Evolutionary conservation across 2,329 filamentous ascomycete genomes (phyloP).

Genomic region (Aspergillus caelatus): DNA sequence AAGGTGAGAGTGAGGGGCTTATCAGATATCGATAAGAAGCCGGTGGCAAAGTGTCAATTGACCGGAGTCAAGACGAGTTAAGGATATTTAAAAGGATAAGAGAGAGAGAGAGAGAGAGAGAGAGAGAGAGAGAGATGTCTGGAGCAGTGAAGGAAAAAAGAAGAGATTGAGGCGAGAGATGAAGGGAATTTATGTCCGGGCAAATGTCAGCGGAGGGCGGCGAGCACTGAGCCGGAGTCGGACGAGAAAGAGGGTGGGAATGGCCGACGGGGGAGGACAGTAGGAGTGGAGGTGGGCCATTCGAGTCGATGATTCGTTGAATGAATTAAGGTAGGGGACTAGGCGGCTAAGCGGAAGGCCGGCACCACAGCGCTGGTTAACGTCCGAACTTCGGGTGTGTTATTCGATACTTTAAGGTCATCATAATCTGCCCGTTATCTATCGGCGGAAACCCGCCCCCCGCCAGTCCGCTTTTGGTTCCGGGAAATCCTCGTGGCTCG

Average conservation of each 20-base stretch:
- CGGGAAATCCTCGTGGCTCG: conserved; percentile 18
- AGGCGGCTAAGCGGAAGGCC: conserved; percentile 9
- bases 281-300: conserved; percentile 8
- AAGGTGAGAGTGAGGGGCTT: conserved; percentile 9
- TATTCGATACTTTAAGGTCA: conserved; percentile 42
- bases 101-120: too few relatives aligned
- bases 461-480: conserved; percentile 19
- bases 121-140: conserved; percentile 16
- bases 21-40: conserved; percentile 12
- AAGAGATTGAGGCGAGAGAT: conserved; percentile 14
- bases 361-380: conserved; percentile 18
- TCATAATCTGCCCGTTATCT: conserved; percentile 36
- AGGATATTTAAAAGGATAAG: conserved; percentile 13
- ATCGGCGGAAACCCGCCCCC: conserved; percentile 24
- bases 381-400: conserved; percentile 38
- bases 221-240: conserved; percentile 34
- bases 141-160: conserved; percentile 16
- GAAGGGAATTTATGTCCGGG: conserved; percentile 13
- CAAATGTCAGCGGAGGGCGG: conserved; percentile 13
- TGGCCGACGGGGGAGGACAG: conserved; percentile 17
- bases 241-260: conserved; percentile 28
- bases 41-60: conserved; percentile 8
- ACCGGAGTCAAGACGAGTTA: conserved; percentile 5
- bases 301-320: not conserved
- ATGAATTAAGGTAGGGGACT: conserved; percentile 7